These are phyloP conservation scores for Daldinia sp. DNA, from an alignment of 2,329 filamentous ascomycete genomes.

Conservation along the genomic window DNA sequence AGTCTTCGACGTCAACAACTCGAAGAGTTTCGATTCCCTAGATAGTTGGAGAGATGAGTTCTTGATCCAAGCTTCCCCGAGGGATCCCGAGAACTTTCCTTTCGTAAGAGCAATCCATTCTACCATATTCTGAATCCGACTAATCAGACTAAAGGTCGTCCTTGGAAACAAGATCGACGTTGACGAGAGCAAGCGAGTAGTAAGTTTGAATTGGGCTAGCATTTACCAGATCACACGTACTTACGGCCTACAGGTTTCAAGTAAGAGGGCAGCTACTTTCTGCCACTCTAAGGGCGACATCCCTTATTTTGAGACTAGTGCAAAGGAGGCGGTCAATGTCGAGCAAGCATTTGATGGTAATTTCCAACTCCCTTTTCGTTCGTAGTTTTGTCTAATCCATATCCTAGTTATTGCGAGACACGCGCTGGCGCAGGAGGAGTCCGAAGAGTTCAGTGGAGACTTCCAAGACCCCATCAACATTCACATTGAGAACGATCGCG, in stretches of 20 bases:
- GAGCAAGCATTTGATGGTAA: conserved; percentile 79
- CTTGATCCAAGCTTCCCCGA: conserved; percentile 93
- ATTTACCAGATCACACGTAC: conserved; percentile 3
- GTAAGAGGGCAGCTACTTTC: conserved; percentile 95
- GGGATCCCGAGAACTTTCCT: conserved; percentile 96
- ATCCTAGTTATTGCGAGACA: conserved; percentile 89
- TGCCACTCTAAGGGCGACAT: conserved; percentile 98
- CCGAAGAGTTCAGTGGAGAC: conserved; percentile 95
- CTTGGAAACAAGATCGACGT: conserved; percentile 99
- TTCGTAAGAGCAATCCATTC: conserved; percentile 70
- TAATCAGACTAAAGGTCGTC: conserved; percentile 70
- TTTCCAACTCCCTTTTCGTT: conserved; percentile 28
- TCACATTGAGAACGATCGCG: conserved; percentile 90
- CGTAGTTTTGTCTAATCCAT: conserved; percentile 4
- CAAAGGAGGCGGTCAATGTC: conserved; percentile 98
- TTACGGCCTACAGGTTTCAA: conserved; percentile 73
- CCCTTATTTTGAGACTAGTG: conserved; percentile 98
- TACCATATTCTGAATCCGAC: not conserved
- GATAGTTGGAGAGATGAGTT: conserved; percentile 99
- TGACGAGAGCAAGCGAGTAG: conserved; percentile 95
- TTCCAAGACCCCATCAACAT: conserved; percentile 99
- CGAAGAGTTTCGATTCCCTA: conserved; percentile 97
- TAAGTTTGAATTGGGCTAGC: conserved; percentile 49
- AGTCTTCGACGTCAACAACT: conserved; percentile 98
- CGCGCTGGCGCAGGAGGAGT: conserved; percentile 94